Conservation (phyloP, 257 asterid genomes). For the Oldenlandia corymbosa region DNA sequence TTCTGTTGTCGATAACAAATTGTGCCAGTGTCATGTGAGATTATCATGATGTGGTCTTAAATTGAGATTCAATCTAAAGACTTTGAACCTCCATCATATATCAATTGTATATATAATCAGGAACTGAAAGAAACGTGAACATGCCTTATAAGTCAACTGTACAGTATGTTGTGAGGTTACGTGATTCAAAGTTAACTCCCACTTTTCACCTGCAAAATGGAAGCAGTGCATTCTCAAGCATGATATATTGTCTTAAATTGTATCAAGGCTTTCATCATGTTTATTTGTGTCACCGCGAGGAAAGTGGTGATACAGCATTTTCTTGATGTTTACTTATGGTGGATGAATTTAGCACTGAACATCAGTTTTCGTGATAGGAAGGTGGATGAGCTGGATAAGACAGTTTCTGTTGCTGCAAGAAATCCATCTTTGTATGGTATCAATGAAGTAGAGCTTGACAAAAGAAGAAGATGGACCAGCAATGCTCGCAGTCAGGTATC, state of each 20-base stretch:
- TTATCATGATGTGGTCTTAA: conserved; percentile 2
- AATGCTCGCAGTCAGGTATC: conserved; percentile 84
- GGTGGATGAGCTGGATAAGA: conserved; percentile 97
- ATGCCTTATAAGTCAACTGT: neutral
- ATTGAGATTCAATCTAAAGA: neutral
- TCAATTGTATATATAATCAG: neutral
- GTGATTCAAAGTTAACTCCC: neutral
- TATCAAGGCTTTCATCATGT: neutral
- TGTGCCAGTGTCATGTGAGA: neutral
- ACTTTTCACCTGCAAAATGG: neutral
- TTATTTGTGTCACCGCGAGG: neutral
- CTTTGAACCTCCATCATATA: neutral
- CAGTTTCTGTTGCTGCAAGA: conserved; percentile 81
- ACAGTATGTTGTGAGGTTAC: neutral
- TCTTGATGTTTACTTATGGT: conserved; percentile 5
- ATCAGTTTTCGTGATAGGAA: conserved; percentile 49
- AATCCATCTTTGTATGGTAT: conserved; percentile 80
- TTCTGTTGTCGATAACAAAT: neutral
- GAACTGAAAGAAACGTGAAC: neutral
- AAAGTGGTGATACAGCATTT: neutral
- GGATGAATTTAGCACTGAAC: conserved; percentile 32
- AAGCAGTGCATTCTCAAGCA: neutral
- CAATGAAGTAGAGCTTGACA: conserved; percentile 72
- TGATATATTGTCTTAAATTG: neutral
- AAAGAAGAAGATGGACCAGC: conserved; percentile 86